Evolutionary conservation across 345 rosid genomes (phyloP).

Genomic region (Jatropha curcas): DNA sequence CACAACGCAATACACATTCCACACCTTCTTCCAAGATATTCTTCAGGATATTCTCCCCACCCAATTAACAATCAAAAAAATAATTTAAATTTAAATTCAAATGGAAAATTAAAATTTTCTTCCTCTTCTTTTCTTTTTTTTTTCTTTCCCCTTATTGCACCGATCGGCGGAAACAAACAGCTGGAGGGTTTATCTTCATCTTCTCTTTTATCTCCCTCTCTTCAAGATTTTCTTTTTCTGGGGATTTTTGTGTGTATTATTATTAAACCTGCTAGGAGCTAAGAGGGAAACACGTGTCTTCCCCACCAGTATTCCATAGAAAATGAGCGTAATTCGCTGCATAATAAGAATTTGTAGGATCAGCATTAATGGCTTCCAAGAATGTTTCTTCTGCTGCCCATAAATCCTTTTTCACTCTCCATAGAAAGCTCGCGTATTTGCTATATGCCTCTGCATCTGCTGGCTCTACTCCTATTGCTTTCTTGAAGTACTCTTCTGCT

Average conservation of each 20-base stretch:
- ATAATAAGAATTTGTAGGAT: constrained; percentile 64
- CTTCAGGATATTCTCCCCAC: too few species aligned
- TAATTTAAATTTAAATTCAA: too few species aligned
- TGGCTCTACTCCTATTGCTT: constrained; percentile 58
- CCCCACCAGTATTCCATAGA: constrained; percentile 94
- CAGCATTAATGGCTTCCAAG: constrained; percentile 78
- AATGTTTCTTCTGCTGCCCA: constrained; percentile 98
- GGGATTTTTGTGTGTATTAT: neutral
- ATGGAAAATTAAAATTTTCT: neutral
- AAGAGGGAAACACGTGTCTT: constrained; percentile 90
- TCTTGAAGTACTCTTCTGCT: constrained; percentile 82
- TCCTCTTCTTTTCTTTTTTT: neutral
- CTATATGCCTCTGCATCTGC: constrained; percentile 73
- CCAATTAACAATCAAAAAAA: too few species aligned
- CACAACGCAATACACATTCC: neutral
- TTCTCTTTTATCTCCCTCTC: too few species aligned
- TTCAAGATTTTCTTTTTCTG: too few species aligned
- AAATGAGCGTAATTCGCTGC: constrained; percentile 88
- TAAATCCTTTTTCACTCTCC: constrained; percentile 71
- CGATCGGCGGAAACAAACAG: neutral
- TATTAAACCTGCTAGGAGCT: constrained; percentile 28
- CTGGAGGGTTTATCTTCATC: neutral
- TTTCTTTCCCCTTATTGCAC: too few species aligned
- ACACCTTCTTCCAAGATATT: too few species aligned
- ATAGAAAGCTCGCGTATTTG: constrained; percentile 84